These are phyloP conservation scores for Eragrostis nindensis DNA, from an alignment of 176 grass and related monocot genomes.

Conservation along the genomic window DNA sequence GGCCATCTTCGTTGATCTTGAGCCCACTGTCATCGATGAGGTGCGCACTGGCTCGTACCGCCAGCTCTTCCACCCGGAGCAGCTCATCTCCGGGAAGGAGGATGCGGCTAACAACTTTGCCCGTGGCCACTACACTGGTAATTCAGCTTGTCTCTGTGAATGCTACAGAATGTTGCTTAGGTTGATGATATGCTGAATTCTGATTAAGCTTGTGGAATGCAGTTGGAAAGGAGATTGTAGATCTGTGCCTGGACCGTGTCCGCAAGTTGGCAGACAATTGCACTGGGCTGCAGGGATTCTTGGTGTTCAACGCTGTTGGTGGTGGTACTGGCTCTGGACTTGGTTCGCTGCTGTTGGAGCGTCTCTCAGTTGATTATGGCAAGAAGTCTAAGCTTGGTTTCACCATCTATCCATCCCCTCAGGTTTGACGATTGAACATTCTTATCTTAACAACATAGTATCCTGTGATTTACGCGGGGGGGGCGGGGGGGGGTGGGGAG, in stretches of 20 bases:
- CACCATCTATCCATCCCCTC: constrained; percentile 97
- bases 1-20: constrained; percentile 94
- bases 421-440: constrained; percentile 41
- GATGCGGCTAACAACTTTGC: constrained; percentile 98
- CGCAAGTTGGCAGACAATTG: constrained; percentile 96
- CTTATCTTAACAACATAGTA: neutral
- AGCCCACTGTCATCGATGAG: constrained; percentile 94
- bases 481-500: no score
- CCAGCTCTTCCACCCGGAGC: constrained; percentile 93
- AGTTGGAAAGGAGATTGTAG: constrained; percentile 97
- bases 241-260: constrained; percentile 89
- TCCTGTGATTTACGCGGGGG: neutral
- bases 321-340: constrained; percentile 96
- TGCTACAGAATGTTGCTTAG: neutral
- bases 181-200: neutral
- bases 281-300: constrained; percentile 95
- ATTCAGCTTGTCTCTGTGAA: neutral
- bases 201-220: constrained; percentile 40
- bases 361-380: constrained; percentile 96
- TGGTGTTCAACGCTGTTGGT: constrained; percentile 93
- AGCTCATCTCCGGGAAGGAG: constrained; percentile 94
- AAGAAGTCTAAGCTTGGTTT: constrained; percentile 99
- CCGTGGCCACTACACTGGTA: constrained; percentile 94
- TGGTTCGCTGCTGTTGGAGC: constrained; percentile 85
- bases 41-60: constrained; percentile 80